A percentile compares a stretch with the other conserved stretches of the same genome.
Conservation (phyloP, 305 asterid genomes). For the Solanum hybrid region DNA sequence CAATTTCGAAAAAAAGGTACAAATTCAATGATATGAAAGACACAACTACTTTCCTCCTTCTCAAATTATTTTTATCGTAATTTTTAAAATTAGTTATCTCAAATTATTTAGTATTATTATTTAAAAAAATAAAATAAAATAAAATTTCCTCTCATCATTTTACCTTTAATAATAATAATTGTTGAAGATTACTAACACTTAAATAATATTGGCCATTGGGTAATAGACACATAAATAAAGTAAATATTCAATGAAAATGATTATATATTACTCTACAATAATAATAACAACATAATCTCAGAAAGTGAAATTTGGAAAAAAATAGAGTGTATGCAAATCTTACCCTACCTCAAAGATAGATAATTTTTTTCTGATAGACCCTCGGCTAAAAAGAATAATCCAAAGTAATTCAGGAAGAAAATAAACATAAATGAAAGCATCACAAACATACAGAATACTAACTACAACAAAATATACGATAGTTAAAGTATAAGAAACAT, state of each 20-base stretch:
- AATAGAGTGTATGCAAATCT: neutral
- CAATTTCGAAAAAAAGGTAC: neutral
- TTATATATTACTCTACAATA: neutral
- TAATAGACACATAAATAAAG: neutral
- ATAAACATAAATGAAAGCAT: neutral
- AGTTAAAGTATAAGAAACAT: neutral
- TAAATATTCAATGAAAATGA: neutral
- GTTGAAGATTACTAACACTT: neutral
- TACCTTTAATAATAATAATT: neutral
- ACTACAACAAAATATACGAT: neutral
- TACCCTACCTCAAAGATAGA: neutral
- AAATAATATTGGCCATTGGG: neutral
- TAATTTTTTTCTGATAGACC: neutral
- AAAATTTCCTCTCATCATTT: neutral
- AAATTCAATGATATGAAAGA: neutral
- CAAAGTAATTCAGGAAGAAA: neutral
- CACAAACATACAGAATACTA: neutral
- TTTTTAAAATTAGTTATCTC: neutral
- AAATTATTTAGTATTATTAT: neutral
- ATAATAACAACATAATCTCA: neutral
- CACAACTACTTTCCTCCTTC: neutral
- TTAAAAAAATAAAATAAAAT: too few relatives aligned
- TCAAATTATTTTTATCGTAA: neutral
- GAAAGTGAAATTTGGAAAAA: neutral
- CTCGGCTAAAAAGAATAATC: neutral